phyloP scores from a whole-genome alignment of 805 yeast species.

The Komagataella ulmi region DNA sequence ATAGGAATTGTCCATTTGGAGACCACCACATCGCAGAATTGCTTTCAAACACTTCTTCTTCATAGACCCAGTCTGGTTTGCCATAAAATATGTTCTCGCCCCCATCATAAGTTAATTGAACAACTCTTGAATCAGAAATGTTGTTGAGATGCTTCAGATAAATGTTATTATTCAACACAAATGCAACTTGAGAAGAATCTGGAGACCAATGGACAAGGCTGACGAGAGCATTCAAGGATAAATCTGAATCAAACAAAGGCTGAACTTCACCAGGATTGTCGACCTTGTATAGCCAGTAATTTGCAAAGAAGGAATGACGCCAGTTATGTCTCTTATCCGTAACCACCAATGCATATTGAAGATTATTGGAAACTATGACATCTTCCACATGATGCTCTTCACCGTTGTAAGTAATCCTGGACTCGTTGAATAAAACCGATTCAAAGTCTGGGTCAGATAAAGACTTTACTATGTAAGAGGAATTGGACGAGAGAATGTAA shows the following conservation, averaged over 20 bases:
- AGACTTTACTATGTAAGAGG: constrained; percentile 43
- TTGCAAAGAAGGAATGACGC: constrained; percentile 48
- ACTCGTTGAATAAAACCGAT: constrained; percentile 34
- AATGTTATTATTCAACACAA: constrained; percentile 58
- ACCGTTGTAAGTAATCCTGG: constrained; percentile 26
- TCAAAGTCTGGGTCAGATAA: constrained; percentile 29
- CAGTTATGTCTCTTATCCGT: constrained; percentile 51
- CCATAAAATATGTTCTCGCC: constrained; percentile 66
- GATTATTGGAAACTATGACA: constrained; percentile 55
- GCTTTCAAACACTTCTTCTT: constrained; percentile 70
- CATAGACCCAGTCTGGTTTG: constrained; percentile 90
- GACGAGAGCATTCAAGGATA: constrained; percentile 13
- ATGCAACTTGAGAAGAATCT: constrained; percentile 49
- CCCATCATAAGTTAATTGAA: constrained; percentile 59
- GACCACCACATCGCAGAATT: constrained; percentile 85
- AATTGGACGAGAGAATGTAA: constrained; percentile 35
- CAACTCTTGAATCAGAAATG: constrained; percentile 12
- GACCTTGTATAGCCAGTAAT: constrained; percentile 31
- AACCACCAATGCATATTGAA: constrained; percentile 41
- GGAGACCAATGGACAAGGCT: constrained; percentile 65
- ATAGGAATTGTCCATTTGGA: constrained; percentile 49
- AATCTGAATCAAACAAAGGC: constrained; percentile 12
- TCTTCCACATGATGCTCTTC: constrained; percentile 31
- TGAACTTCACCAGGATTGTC: constrained; percentile 6
- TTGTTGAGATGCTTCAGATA: constrained; percentile 30